Conservation (phyloP, 2,329 filamentous ascomycete genomes). For the Amauroascus niger region DNA sequence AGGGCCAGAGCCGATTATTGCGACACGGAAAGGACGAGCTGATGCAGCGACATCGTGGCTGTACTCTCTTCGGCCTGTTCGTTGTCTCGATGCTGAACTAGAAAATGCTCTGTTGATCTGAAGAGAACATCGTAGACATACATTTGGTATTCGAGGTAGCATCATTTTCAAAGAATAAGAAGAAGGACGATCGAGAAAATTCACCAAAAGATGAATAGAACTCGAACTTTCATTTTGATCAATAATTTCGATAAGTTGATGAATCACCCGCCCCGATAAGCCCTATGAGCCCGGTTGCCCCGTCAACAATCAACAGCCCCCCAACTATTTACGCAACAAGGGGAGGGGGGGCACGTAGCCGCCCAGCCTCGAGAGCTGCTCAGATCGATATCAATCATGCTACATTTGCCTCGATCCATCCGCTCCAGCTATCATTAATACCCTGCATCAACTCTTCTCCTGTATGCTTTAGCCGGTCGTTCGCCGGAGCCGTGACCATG, state of each 20-base stretch:
- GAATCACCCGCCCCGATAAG: neutral
- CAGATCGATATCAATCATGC: neutral
- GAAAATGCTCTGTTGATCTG: neutral
- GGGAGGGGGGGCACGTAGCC: constrained; percentile 10
- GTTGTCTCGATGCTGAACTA: neutral
- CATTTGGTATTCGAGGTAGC: constrained; percentile 3
- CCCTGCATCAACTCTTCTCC: constrained; percentile 28
- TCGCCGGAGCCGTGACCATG: constrained; percentile 26
- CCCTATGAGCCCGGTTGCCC: constrained; percentile 23
- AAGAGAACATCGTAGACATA: constrained; percentile 13
- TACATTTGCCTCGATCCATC: neutral
- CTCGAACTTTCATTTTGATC: too few species aligned
- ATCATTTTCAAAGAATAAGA: constrained; percentile 16
- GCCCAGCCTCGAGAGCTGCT: constrained; percentile 1
- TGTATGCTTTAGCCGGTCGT: constrained; percentile 19
- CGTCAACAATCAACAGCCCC: constrained; percentile 22
- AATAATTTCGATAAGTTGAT: neutral
- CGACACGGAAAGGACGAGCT: constrained; percentile 61
- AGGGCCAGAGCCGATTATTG: constrained; percentile 84
- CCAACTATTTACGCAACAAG: constrained; percentile 18
- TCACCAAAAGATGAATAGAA: too few species aligned
- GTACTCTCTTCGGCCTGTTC: constrained; percentile 7
- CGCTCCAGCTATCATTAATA: constrained; percentile 6
- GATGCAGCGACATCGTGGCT: constrained; percentile 11
- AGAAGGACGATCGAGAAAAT: too few species aligned